Evolutionary conservation across 169 alveolate species (phyloP), one percentile per base, ranked within the genome.

Genomic region (Plasmodium reichenowi): DNA sequence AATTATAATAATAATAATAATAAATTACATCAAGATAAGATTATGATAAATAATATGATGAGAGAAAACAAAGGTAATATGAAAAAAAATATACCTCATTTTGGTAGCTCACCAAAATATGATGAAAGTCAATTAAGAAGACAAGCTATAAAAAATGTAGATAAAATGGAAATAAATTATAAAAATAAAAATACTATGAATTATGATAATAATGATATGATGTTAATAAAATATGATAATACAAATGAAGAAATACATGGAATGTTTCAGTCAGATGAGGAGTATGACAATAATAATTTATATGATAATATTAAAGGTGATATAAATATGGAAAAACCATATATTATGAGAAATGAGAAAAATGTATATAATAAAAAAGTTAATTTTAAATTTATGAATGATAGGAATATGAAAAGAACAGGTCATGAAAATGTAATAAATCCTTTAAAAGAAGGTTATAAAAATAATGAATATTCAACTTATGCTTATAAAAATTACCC

Each of bases 271-370:
- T 76, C 59, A 24, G 64, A 74, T 9, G 90, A 80, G 45, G 26
- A 50, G 9, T 80, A 80, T 68, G 64, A 48, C 22, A 76, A 63
- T 58, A 74, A 74, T 38, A 17, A 20, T 29, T 60, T 24, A 32
- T 74, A 74, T 50, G 89, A 76, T 26, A 76, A 76, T 66, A 58
- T 48, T 15, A 76, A 63, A 48, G 71, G 67, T 22, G 38, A 76
- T n/a, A 15, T 66, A 29, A 24, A 64, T 7, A 64, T 48, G 89
- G 89, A 64, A 13, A 17, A 26, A 20, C 72, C 48, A 15, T 76
- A 76, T 71, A 74, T 12, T 7, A 26, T 29, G n/a, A 76, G 73
- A 50, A 45, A 13, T 24, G 90, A 67, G 3, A 58, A 80, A 9
- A 80, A 38, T 52, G 22, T 67, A 54, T 45, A 59, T 1, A 80